Evolutionary conservation across 192 early-diverging fungal species (phyloP), one percentile per base, ranked within the genome.

Genomic region (Rhizophagus prolifer): DNA sequence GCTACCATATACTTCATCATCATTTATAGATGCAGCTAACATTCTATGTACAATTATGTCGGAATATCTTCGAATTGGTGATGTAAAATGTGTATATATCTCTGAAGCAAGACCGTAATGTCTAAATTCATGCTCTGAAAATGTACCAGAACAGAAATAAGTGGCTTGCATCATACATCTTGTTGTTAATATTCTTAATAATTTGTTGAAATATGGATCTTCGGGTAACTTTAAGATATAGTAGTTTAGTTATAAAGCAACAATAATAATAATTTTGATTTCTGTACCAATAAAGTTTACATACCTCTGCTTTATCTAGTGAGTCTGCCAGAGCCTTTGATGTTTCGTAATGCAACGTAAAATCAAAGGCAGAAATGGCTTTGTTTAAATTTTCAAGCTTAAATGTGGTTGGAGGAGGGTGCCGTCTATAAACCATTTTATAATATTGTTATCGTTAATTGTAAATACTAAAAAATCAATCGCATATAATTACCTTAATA

Each of bases 41-140:
- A 93, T 81, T 26, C 97, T 87, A 86, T 99, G 97, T 0, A 99
- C 97, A 79, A 97, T 89, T 16, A 99, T 86, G 86, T 98, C 88
- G 64, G 97, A 91, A 80, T 99, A 99, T 84, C 98, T 93, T 77
- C 98, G 91, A 83, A 99, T 99, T n/a, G 98, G 98, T 10, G 95
- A 96, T 2, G 98, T 99, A 76, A 99, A 99, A 80, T 99, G 98
- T 9, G 98, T 99, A 88, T 99, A 99, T 67, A 97, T 95, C 16
- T 90, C 88, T 8, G 88, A 86, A 5, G 95, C 94, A 31, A 99
- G 89, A 76, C 95, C 98, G 81, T 98, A 99, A 88, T 99, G 98
- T 31, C 77, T 80, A 82, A 91, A 97, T 5, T 87, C 80, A 21
- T 80, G 75, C 68, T 86, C 82, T 0, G 86, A 71, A n/a, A 92